These are phyloP conservation scores for Kodamaea ohmeri DNA, from an alignment of 1,139 yeast species.

Conservation along the genomic window DNA sequence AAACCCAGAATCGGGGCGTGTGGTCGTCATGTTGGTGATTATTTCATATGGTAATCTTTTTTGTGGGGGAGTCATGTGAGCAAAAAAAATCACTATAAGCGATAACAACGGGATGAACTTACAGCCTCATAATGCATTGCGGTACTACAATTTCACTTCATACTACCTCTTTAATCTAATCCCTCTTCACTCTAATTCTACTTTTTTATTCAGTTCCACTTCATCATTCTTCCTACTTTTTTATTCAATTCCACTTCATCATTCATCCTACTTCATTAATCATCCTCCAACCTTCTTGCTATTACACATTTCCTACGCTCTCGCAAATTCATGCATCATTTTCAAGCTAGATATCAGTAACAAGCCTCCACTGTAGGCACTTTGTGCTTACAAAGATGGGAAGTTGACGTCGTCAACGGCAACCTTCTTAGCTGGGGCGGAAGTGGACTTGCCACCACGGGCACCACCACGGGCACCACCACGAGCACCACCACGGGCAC, in stretches of 20 bases:
- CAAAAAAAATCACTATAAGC: not conserved
- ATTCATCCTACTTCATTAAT: no score
- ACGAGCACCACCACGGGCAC: slow-evolving; percentile 22
- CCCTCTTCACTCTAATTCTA: no score
- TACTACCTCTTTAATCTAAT: no score
- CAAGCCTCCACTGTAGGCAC: slow-evolving; percentile 8
- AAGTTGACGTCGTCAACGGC: slow-evolving; percentile 57
- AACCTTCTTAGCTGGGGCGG: slow-evolving; percentile 30
- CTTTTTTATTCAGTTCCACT: no score
- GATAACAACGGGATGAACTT: not conserved
- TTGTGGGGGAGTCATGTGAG: slow-evolving; percentile 1
- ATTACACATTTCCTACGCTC: not conserved
- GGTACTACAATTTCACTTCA: no score
- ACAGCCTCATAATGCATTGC: not conserved
- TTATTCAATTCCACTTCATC: no score
- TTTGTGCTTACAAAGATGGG: slow-evolving; percentile 48
- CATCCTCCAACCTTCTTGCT: no score
- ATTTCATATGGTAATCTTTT: slow-evolving; percentile 3
- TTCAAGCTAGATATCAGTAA: slow-evolving; percentile 7
- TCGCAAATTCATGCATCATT: slow-evolving; percentile 3
- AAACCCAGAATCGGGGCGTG: not conserved
- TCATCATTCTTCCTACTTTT: no score
- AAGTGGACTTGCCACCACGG: slow-evolving; percentile 22
- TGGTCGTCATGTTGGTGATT: slow-evolving; percentile 1
- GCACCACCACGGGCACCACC: slow-evolving; percentile 21